phyloP scores from a whole-genome alignment of 352 stramenopile species.

The Blastocystis sp. region DNA sequence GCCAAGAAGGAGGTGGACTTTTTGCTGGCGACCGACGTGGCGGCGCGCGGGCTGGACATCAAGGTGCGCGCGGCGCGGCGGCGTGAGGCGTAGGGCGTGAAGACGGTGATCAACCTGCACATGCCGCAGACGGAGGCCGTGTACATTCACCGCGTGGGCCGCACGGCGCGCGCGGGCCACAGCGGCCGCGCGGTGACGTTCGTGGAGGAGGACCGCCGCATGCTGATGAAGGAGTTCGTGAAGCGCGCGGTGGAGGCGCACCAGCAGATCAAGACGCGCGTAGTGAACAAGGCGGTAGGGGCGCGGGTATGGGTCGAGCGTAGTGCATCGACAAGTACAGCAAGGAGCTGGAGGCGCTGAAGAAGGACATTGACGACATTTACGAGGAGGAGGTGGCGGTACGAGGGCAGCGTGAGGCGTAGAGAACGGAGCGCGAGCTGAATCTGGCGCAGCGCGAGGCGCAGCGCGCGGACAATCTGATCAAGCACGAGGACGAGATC shows the following conservation, averaged over 20 bases:
- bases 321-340: constrained; percentile 70
- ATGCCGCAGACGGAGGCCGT: constrained; percentile 95
- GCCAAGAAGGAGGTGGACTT: constrained; percentile 88
- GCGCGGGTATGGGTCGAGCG: not conserved
- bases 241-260: constrained; percentile 74
- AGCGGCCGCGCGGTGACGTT: constrained; percentile 83
- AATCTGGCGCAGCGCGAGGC: constrained; percentile 83
- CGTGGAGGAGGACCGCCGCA: constrained; percentile 82
- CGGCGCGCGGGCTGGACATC: constrained; percentile 95
- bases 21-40: constrained; percentile 94
- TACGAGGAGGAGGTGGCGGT: constrained; percentile 77
- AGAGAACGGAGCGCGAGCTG: constrained; percentile 81
- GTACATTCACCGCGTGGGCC: constrained; percentile 96
- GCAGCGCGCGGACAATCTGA: constrained; percentile 82
- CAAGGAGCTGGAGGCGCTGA: constrained; percentile 64
- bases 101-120: constrained; percentile 99
- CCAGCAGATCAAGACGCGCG: constrained; percentile 77
- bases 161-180: constrained; percentile 92
- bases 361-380: constrained; percentile 71
- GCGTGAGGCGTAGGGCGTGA: constrained; percentile 78
- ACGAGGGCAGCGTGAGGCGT: not conserved
- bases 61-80: constrained; percentile 66
- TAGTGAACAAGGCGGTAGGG: constrained; percentile 68
- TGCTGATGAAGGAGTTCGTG: constrained; percentile 90
- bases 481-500: constrained; percentile 86